These are phyloP conservation scores for Brasilioporus rufonigricans DNA, from an alignment of 768 basidiomycete species.

Conservation along the genomic window DNA sequence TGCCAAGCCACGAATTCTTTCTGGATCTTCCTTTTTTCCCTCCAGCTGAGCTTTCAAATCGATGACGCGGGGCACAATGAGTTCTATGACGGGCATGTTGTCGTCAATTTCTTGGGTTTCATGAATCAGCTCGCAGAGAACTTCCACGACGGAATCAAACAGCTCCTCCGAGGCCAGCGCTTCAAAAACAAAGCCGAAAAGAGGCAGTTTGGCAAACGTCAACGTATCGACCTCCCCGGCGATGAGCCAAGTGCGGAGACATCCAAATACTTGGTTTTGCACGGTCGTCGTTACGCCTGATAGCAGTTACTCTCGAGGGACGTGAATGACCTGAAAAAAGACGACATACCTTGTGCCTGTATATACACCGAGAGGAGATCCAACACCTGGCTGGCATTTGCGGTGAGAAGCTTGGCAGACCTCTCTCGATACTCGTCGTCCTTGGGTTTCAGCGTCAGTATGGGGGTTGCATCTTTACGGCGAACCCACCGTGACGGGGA, in stretches of 20 bases:
- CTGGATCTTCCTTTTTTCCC: constrained; percentile 70
- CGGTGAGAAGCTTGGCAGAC: constrained; percentile 58
- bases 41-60: constrained; percentile 62
- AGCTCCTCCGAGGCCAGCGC: constrained; percentile 80
- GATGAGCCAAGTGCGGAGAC: constrained; percentile 82
- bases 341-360: constrained; percentile 72
- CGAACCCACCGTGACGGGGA: constrained; percentile 78
- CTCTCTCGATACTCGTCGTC: constrained; percentile 73
- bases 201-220: constrained; percentile 68
- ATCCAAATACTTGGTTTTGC: constrained; percentile 79
- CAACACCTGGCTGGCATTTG: constrained; percentile 69
- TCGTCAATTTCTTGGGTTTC: constrained; percentile 98
- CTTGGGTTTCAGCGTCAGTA: constrained; percentile 37
- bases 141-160: constrained; percentile 92
- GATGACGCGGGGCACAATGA: constrained; percentile 85
- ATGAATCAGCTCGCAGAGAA: constrained; percentile 92
- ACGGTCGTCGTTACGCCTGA: constrained; percentile 82
- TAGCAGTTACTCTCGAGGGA: background rate
- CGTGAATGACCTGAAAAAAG: background rate
- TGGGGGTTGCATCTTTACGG: background rate
- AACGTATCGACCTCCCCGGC: constrained; percentile 77
- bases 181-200: constrained; percentile 81
- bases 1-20: constrained; percentile 85
- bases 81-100: constrained; percentile 83
- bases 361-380: constrained; percentile 85